Conservation (phyloP, 2,329 filamentous ascomycete species). For the Fusarium denticulatum region DNA sequence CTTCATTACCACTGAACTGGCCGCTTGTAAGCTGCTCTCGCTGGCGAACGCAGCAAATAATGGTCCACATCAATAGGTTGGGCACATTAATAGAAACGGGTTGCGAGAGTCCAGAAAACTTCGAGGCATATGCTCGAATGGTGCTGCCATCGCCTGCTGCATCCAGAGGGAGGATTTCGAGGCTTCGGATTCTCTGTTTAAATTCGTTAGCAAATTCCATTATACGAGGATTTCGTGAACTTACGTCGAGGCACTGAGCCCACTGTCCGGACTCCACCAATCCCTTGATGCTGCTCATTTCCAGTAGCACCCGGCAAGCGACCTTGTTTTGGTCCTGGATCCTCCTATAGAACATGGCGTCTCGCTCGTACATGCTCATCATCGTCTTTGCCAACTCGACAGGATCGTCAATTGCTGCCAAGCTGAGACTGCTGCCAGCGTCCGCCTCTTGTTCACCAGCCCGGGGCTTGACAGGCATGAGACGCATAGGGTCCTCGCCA, state of each 20-base stretch:
- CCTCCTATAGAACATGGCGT: slow-evolving; percentile 68
- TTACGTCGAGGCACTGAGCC: slow-evolving; percentile 68
- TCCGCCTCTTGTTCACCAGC: slow-evolving; percentile 53
- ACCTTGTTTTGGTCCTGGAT: slow-evolving; percentile 67
- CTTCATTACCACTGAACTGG: slow-evolving; percentile 78
- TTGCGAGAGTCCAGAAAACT: slow-evolving; percentile 81
- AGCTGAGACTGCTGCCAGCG: slow-evolving; percentile 66
- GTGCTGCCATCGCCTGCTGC: slow-evolving; percentile 78
- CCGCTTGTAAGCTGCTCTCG: slow-evolving; percentile 75
- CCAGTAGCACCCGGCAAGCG: slow-evolving; percentile 65
- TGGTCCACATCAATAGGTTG: slow-evolving; percentile 92
- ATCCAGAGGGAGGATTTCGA: slow-evolving; percentile 83
- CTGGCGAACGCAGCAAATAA: slow-evolving; percentile 84
- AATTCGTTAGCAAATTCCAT: slow-evolving; percentile 27
- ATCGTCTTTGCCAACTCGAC: slow-evolving; percentile 68
- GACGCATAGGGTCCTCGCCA: slow-evolving; percentile 79
- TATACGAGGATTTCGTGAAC: slow-evolving; percentile 42
- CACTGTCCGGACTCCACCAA: slow-evolving; percentile 65
- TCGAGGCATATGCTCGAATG: slow-evolving; percentile 82
- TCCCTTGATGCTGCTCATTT: slow-evolving; percentile 70
- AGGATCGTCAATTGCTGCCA: slow-evolving; percentile 69
- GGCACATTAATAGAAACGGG: slow-evolving; percentile 90
- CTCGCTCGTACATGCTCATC: slow-evolving; percentile 71
- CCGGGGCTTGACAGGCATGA: slow-evolving; percentile 83
- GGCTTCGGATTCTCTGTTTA: slow-evolving; percentile 72